These are phyloP conservation scores for Plectranthus barbatus DNA, from an alignment of 257 asterid genomes.

Conservation along the genomic window DNA sequence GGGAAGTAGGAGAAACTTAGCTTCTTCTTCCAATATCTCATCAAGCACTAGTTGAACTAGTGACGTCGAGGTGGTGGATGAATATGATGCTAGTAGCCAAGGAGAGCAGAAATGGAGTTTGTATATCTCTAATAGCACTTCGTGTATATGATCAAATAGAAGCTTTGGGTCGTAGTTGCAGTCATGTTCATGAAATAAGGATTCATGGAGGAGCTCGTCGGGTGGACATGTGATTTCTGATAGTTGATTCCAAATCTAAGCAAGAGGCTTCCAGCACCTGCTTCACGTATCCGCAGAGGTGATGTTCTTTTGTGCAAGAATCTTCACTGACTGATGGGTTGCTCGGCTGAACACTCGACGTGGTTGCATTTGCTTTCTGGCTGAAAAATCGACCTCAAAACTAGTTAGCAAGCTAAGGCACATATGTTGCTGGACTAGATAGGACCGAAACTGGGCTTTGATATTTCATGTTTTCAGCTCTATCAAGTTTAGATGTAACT, in stretches of 20 bases:
- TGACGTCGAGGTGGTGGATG: slow-evolving; percentile 16
- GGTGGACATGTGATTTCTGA: slow-evolving; percentile 18
- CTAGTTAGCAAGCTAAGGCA: slow-evolving; percentile 4
- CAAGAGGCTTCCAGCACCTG: slow-evolving; percentile 40
- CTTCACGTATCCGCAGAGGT: slow-evolving; percentile 39
- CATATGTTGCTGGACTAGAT: not conserved
- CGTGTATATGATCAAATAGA: slow-evolving; percentile 62
- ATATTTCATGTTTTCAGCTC: slow-evolving; percentile 27
- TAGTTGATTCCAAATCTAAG: slow-evolving; percentile 39
- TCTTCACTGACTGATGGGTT: slow-evolving; percentile 12
- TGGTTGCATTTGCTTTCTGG: slow-evolving; percentile 29
- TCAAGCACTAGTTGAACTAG: slow-evolving; percentile 36
- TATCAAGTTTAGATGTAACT: slow-evolving; percentile 25
- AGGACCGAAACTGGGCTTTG: slow-evolving; percentile 84
- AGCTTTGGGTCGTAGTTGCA: slow-evolving; percentile 44
- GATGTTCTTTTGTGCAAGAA: too few relatives aligned
- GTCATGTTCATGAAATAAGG: slow-evolving; percentile 32
- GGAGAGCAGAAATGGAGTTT: slow-evolving; percentile 26
- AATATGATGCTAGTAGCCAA: too few relatives aligned
- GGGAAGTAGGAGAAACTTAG: slow-evolving; percentile 36
- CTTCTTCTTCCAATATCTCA: slow-evolving; percentile 41
- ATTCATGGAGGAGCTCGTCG: slow-evolving; percentile 33
- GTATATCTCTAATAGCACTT: slow-evolving; percentile 40
- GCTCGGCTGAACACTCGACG: slow-evolving; percentile 28
- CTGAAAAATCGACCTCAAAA: slow-evolving; percentile 27